Base-by-base conservation (phyloP, 441 rosid species). In the Caryocar brasiliense region DNA sequence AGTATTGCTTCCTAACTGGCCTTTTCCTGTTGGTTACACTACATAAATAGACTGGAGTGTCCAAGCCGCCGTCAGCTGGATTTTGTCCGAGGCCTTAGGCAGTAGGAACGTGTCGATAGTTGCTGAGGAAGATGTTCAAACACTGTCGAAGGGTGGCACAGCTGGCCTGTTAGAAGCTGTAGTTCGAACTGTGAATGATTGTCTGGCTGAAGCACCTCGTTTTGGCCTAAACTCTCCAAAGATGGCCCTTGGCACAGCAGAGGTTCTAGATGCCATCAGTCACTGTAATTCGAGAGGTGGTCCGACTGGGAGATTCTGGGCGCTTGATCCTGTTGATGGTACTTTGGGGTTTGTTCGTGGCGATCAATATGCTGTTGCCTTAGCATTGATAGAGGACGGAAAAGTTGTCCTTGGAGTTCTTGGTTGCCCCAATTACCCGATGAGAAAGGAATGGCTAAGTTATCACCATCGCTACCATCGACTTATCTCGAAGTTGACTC, bases 371-470 rank as follows among this genome's bases (percentile, higher is more conserved):
- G 90, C 90, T 21, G 67, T 82, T 41, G 83, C 85, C 49, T 48
- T 82, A 21, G 75, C 85, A 19, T 59, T 82, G 55, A 71, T 82
- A 46, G 85, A 77, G 42, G 72, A 82, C 24, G 90, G 85, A 5
- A 67, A 82, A 39, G 78, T 78, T 34, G 78, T 79, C 61, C 65
- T 82, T 5, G 90, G 90, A 40, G 83, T 82, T 52, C 83, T 82
- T 2, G 90, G 90, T 15, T 82, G 90, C 62, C 90, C 90, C 19
- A 82, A 82, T 56, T 82, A 82, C 66, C 85, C 90, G 1, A 77
- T 77, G 90, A 75, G 69, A 44, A 82, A 79, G 37, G 90, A 79
- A 46, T 82, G 81, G 83, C 60, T 82, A 21, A 71, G 74, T 28
- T 79, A 82, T 66, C 90, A 77, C 37, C 83, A 79, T 27, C 70